A percentile compares a stretch with the other conserved stretches of the same genome.
phyloP scores from a whole-genome alignment of 345 rosid genomes.

The Gossypium thurberi region DNA sequence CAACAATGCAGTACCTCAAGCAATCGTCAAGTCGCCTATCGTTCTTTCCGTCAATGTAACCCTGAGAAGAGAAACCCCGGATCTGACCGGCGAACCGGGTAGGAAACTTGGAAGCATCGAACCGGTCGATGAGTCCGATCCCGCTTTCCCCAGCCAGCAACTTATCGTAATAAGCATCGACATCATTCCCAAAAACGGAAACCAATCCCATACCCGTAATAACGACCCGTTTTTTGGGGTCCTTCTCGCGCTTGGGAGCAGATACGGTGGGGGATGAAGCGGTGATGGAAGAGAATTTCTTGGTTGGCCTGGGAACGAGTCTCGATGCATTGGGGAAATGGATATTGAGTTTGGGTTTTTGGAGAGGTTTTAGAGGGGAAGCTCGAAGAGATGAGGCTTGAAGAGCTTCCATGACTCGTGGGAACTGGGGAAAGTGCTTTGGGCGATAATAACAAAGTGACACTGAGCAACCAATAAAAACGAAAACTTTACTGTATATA shows the following conservation, averaged over 20 bases:
- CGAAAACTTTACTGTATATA: background rate
- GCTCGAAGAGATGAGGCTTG: conserved; percentile 56
- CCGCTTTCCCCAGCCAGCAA: conserved; percentile 91
- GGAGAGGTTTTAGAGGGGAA: conserved; percentile 50
- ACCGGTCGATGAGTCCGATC: conserved; percentile 77
- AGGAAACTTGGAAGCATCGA: conserved; percentile 93
- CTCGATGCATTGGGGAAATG: conserved; percentile 27
- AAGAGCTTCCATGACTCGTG: conserved; percentile 62
- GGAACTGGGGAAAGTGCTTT: background rate
- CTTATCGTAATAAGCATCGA: conserved; percentile 71
- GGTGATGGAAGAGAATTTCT: conserved; percentile 37
- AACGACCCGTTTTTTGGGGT: conserved; percentile 92
- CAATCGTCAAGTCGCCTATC: conserved; percentile 94
- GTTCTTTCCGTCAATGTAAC: conserved; percentile 91
- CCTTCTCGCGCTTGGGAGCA: conserved; percentile 86
- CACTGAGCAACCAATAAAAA: background rate
- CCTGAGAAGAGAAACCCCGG: conserved; percentile 74
- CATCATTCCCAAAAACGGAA: conserved; percentile 92
- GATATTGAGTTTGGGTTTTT: conserved; percentile 12
- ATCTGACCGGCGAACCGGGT: conserved; percentile 98
- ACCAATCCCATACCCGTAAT: conserved; percentile 96
- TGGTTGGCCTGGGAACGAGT: conserved; percentile 22
- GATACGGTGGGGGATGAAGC: conserved; percentile 47
- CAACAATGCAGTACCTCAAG: conserved; percentile 96
- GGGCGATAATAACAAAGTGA: conserved; percentile 30